Evolutionary conservation across 768 basidiomycete genomes (phyloP), one percentile per base, ranked within the genome.

Genomic region (Panellus pusillus): DNA sequence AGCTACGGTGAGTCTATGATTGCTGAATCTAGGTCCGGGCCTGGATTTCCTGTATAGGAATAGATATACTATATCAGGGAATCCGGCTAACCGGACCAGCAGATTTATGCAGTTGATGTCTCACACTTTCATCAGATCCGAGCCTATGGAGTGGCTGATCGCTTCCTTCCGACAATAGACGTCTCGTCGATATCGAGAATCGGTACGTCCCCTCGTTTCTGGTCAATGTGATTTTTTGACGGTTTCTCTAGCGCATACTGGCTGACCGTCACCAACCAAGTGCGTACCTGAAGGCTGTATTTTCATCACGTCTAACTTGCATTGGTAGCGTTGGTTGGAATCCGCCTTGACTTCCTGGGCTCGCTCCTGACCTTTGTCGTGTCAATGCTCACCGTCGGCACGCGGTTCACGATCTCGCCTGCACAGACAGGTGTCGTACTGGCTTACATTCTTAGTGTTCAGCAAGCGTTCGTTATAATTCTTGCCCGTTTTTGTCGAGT

Each of bases 311-410:
- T 37, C 32, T 38, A 18, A 49, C 44, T 63, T 55, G 58, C 84
- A 9, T 42, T 28, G 5, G n/a, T 20, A 56, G 81, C 78, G 89
- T 47, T 94, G 90, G 93, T 84, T 98, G 27, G 89, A 47, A 81
- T 96, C 42, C 84, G 94, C 5, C 78, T 97, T n/a, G 95, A 96
- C 68, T 82, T 89, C 61, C 78, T 97, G 20, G 93, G 94, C 17
- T 61, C 74, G 17, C 24, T 83, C 12, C 70, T 93, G 44, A 89
- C 86, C 0, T 87, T 95, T 59, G 77, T 82, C 20, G 91, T 97
- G 37, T 80, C 89, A 2, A 77, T 98, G 63, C 78, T 97, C 54
- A 76, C 89, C 9, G 84, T 96, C 17, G 86, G 78, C 12, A 82
- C 84, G 3, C 78, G 89, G 37, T 87, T 86, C 65, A 78, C 72